Percentiles rank a stretch among this genome's conserved stretches.
Conservation (phyloP, 2,329 filamentous ascomycete genomes). For the Aspergillus uvarum region DNA sequence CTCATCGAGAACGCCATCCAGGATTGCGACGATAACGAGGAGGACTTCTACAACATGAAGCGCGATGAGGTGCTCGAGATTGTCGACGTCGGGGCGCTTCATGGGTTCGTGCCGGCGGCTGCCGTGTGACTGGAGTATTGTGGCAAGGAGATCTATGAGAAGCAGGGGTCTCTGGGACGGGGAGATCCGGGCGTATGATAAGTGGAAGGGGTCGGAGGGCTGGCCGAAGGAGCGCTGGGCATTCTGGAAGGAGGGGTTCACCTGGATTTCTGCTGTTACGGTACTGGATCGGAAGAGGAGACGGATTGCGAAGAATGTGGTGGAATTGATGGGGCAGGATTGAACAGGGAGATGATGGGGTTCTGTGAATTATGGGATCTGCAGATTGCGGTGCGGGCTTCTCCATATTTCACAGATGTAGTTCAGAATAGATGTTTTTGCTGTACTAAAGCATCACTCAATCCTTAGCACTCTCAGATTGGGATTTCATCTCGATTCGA, state of each 20-base stretch:
- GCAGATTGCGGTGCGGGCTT: no score
- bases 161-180: background rate
- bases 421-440: no score
- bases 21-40: background rate
- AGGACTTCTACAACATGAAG: background rate
- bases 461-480: no score
- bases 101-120: conserved; percentile 8
- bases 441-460: no score
- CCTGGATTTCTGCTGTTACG: background rate
- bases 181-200: background rate
- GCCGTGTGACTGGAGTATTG: conserved; percentile 7
- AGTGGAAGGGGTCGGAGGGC: conserved; percentile 1
- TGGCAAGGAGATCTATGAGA: conserved; percentile 2
- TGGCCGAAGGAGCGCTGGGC: conserved; percentile 13
- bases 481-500: no score
- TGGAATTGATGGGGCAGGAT: conserved; percentile 2
- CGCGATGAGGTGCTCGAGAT: background rate
- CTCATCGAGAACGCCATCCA: background rate
- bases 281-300: conserved; percentile 3
- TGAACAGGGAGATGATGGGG: background rate
- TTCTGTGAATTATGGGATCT: no score
- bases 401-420: no score
- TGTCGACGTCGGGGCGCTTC: conserved; percentile 2
- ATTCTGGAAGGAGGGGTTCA: conserved; percentile 10
- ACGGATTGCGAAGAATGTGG: background rate